Conservation (phyloP, 2,329 filamentous ascomycete genomes). For the Blumeria graminis region DNA sequence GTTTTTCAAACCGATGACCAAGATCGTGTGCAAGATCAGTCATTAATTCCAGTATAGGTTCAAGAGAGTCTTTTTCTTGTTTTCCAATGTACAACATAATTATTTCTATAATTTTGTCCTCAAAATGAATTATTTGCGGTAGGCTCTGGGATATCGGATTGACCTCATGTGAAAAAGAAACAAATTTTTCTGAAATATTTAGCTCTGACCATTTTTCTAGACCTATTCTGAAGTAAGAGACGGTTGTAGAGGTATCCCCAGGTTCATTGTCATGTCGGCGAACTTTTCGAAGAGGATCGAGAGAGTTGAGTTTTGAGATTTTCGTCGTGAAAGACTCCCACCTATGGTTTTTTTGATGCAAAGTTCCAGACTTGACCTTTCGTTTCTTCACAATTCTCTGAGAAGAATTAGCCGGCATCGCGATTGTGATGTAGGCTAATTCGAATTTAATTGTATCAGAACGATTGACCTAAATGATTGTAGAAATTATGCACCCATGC, state of each 20-base stretch:
- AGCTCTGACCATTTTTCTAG: slow-evolving; percentile 78
- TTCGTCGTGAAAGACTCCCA: slow-evolving; percentile 84
- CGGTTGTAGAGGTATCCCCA: slow-evolving; percentile 47
- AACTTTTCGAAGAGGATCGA: slow-evolving; percentile 80
- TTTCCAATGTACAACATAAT: slow-evolving; percentile 54
- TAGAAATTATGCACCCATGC: too few species aligned
- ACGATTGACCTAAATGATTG: too few species aligned
- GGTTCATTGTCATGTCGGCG: slow-evolving; percentile 64
- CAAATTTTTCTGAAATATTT: slow-evolving; percentile 67
- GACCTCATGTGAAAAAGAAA: slow-evolving; percentile 50
- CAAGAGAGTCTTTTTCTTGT: slow-evolving; percentile 56
- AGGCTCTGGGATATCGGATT: slow-evolving; percentile 67
- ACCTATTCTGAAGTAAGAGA: slow-evolving; percentile 69
- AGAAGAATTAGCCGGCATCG: slow-evolving; percentile 36
- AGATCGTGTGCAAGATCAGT: slow-evolving; percentile 90
- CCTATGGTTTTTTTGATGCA: slow-evolving; percentile 59
- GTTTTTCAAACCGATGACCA: slow-evolving; percentile 64
- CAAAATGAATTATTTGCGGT: slow-evolving; percentile 75
- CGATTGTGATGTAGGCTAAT: slow-evolving; percentile 14
- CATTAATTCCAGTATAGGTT: slow-evolving; percentile 69
- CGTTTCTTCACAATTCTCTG: slow-evolving; percentile 44
- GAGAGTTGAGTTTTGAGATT: slow-evolving; percentile 64
- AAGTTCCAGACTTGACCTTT: slow-evolving; percentile 46
- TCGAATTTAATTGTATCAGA: too few species aligned
- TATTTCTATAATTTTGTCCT: slow-evolving; percentile 58